Evolutionary conservation across 2,329 filamentous ascomycete species (phyloP), one percentile per base, ranked within the genome.

Genomic region (Golovinomyces cichoracearum): DNA sequence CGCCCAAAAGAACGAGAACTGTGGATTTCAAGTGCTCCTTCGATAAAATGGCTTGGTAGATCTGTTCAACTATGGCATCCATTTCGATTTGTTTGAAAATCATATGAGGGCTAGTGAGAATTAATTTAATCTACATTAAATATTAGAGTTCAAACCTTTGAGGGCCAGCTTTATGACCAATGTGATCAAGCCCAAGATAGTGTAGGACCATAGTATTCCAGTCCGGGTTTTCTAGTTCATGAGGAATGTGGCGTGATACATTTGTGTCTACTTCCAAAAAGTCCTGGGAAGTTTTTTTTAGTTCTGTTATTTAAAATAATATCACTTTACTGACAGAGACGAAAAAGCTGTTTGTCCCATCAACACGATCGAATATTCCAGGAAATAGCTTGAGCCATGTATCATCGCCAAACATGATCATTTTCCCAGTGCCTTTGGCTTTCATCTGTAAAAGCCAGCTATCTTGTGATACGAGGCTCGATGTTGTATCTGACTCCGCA

Each of bases 351-450:
- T 85, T 85, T 1, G 90, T 98, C 45, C 92, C 90, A 63, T 98
- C 92, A 47, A 77, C 70, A 37, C 86, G 77, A 56, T 79, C 76
- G 65, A 98, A 98, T 45, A 80, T 84, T 15, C 73, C 76, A 0
- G 90, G 90, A 57, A 98, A 98, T 13, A 98, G 70, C 66, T 94
- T 95, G 56, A 98, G 67, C 92, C 90, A 98, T 19, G 90, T 98
- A 62, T 98, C 90, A 59, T 98, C 90, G 45, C 90, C 90, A 60
- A 90, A 94, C 79, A 98, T 90, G 61, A 94, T 68, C 53, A 95
- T 69, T 57, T 83, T 85, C 19, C 83, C 83, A 17, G 66, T 62
- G 22, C 68, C 66, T 57, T 76, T 80, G 31, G 77, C 76, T 62
- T 79, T 88, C 65, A 98, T 76, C 67, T 98, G 90, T 31, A 85